Base-by-base conservation (phyloP, 2,329 filamentous ascomycete genomes). In the Fusarium gaditjirri region DNA sequence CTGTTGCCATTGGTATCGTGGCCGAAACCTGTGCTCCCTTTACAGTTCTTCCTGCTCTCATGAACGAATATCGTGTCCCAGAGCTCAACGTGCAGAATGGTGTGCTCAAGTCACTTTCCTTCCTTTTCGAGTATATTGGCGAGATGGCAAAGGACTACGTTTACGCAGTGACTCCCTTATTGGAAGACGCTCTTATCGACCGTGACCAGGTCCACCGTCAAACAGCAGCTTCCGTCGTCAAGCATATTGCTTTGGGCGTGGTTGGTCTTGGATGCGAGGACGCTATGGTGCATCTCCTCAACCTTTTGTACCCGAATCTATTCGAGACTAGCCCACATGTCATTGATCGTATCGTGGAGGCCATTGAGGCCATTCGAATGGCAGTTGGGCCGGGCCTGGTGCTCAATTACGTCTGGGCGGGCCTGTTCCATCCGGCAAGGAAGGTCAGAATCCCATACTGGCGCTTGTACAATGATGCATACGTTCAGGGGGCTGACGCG, bases 111-210 rank as follows among this genome's bases (percentile, higher is more conserved):
- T 95, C 95, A 9, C 88, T 99, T 58, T 97, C 94, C 11, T 99
- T 99, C 88, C 87, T 99, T 68, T 99, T 98, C 79, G 96, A 99
- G 80, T 99, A 99, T 83, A 99, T 99, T 81, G 96, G 96, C 71
- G 96, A 99, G 83, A 98, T 99, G 96, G 94, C 94, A 72, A 99
- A 98, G 84, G 96, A 99, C 83, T 99, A 99, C 81, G 96, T 99
- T 79, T 99, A 99, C 79, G 96, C 97, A 23, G 95, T 99, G 38
- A 98, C 95, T 5, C 96, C 96, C 11, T 86, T 99, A 14, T 91
- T 99, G 4, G 96, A 99, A 80, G 96, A 99, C 80, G 96, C 97
- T 5, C 91, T 99, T 69, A 98, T 98, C 82, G 96, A 99, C 82
- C 92, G 96, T 69, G 96, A 99, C 81, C 96, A 99, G 84, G 96